Conservation (phyloP, 495 filamentous ascomycete genomes). For the Hypoxylon perforatum region DNA sequence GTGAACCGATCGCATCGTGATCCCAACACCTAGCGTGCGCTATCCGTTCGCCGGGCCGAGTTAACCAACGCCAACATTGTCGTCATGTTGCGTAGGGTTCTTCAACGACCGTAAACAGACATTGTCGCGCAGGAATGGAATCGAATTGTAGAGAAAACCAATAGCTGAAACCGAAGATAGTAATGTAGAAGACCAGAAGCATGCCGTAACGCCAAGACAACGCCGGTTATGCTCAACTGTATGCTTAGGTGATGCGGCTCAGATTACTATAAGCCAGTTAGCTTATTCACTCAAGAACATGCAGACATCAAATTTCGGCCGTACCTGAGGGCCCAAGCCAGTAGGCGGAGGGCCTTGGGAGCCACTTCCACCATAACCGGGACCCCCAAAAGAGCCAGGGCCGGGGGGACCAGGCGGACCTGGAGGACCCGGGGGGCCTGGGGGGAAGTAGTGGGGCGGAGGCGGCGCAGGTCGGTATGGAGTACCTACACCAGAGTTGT, state of each 20-base stretch:
- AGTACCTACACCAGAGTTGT: conserved; percentile 98
- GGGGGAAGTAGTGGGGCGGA: conserved; percentile 87
- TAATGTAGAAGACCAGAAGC: conserved; percentile 45
- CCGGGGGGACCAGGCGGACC: conserved; percentile 63
- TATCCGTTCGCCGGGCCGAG: conserved; percentile 32
- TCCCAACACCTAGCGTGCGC: conserved; percentile 23
- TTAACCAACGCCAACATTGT: conserved; percentile 39
- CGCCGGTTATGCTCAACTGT: conserved; percentile 46
- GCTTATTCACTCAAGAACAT: conserved; percentile 6
- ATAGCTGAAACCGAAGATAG: conserved; percentile 45
- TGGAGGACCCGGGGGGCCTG: conserved; percentile 65
- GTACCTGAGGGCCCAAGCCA: conserved; percentile 46
- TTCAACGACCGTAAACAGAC: conserved; percentile 30
- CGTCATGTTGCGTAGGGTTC: conserved; percentile 32
- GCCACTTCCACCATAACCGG: conserved; percentile 42
- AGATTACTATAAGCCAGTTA: conserved; percentile 26
- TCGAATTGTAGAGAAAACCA: conserved; percentile 30
- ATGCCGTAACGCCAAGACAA: conserved; percentile 50
- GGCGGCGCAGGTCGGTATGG: conserved; percentile 96
- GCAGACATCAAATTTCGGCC: not conserved
- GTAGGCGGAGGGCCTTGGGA: conserved; percentile 44
- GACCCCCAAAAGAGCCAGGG: conserved; percentile 42
- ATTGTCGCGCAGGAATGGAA: conserved; percentile 20
- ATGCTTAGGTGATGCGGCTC: conserved; percentile 24
- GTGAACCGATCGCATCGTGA: conserved; percentile 26